These are phyloP conservation scores for Leonotis leonurus DNA, from an alignment of 257 asterid genomes.

Conservation along the genomic window DNA sequence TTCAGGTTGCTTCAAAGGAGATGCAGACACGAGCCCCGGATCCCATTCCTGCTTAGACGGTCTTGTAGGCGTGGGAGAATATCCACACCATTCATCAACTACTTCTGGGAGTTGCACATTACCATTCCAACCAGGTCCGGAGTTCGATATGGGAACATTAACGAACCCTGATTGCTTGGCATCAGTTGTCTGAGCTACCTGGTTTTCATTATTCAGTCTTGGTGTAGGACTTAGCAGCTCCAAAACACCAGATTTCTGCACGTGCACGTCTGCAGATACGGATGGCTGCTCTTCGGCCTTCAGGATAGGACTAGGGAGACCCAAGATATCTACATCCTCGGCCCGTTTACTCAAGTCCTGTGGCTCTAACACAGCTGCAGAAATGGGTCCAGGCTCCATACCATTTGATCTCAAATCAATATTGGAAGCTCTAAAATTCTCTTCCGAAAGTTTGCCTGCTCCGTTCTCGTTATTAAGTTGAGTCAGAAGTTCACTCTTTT, in stretches of 20 bases:
- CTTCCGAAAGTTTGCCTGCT: conserved; percentile 34
- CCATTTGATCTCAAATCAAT: conserved; percentile 28
- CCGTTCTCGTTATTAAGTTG: conserved; percentile 20
- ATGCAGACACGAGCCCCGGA: conserved; percentile 24
- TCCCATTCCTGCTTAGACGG: conserved; percentile 51
- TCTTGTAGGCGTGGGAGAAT: conserved; percentile 48
- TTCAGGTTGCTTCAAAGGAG: conserved; percentile 39
- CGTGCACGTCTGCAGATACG: no score
- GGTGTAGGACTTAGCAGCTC: conserved; percentile 48
- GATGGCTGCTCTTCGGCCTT: conserved; percentile 18
- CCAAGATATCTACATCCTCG: conserved; percentile 7
- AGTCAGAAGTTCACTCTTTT: conserved; percentile 21
- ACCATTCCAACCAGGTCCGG: conserved; percentile 44
- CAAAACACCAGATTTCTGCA: conserved; percentile 24
- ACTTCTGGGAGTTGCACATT: conserved; percentile 45
- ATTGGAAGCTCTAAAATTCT: conserved; percentile 22
- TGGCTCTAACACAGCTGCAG: conserved; percentile 17
- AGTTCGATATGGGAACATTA: conserved; percentile 34
- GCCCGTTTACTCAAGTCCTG: conserved; percentile 19
- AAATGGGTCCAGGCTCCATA: conserved; percentile 22
- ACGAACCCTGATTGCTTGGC: conserved; percentile 30
- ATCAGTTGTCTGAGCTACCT: conserved; percentile 34
- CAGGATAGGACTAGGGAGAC: conserved; percentile 31
- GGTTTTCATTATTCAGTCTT: conserved; percentile 31
- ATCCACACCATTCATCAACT: conserved; percentile 45